Evolutionary conservation across 2,329 filamentous ascomycete species (phyloP), one percentile per base, ranked within the genome.

Genomic region (Colletotrichum cordylinicola): DNA sequence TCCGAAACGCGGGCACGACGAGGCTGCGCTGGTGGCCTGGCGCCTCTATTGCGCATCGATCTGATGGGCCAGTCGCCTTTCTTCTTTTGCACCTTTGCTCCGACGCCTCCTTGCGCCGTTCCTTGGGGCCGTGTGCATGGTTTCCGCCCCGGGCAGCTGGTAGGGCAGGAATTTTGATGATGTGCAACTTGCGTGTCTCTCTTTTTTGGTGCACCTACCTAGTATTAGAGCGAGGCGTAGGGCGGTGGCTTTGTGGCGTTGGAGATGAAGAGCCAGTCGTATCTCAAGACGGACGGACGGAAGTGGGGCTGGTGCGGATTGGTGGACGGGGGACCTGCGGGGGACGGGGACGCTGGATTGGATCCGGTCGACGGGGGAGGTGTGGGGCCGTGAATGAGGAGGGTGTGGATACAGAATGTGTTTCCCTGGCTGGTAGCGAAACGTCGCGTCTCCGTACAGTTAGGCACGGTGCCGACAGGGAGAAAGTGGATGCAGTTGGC

Each of bases 401-500:
- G 69, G 48, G 48, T n/a, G 72, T 65, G 67, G 56, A 16, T 3
- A 16, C 35, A 66, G n/a, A 48, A 27, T 18, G 66, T 67, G 72
- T 72, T 74, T 74, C 67, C 67, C 35, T 48, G 58, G 48, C 60
- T 66, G 67, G 67, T 21, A 33, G 24, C 72, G 69, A 75, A 72
- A 72, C 69, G 68, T 75, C 72, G 62, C 68, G n/a, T 35, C 35
- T 67, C 60, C 62, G 37, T 67, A 43, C 69, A 52, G 55, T 43
- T 37, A 67, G 70, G 58, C 73, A 68, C 33, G 35, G 56, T 73
- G 73, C 73, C 70, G 73, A 75, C 70, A 67, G 70, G 64, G 73
- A 65, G 29, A 55, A 52, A 10, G 56, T 37, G 70, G 37, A 43
- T 43, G 29, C 24, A 24, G 24, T 24, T 24, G 24, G 24, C 24